Evolutionary conservation across 139 green algal species (phyloP).

Genomic region (Closterium sp.): DNA sequence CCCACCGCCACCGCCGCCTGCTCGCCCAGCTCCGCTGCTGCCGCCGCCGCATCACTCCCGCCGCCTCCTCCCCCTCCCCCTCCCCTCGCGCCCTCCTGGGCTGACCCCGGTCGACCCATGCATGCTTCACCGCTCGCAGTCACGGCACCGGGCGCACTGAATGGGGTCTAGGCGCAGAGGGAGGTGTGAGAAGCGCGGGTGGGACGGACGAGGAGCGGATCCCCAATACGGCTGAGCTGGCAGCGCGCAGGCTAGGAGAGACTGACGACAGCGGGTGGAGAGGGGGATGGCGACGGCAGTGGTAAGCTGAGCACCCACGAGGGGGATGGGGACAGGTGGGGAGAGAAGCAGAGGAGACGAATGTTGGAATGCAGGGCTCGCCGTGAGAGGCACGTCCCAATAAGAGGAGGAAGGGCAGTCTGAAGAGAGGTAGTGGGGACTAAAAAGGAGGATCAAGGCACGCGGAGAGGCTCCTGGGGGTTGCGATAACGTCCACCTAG

Average conservation of each 20-base stretch:
- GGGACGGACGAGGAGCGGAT: background rate
- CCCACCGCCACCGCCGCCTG: conserved; percentile 19
- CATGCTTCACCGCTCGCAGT: background rate
- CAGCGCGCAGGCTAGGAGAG: too few species aligned
- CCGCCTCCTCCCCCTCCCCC: background rate
- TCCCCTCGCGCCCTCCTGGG: background rate
- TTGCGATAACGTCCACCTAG: background rate
- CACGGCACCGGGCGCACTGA: background rate
- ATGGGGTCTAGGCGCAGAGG: background rate
- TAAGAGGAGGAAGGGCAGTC: background rate
- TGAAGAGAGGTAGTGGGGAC: background rate
- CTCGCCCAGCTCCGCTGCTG: conserved; percentile 11
- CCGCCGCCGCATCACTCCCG: background rate
- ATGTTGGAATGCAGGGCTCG: background rate
- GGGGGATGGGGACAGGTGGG: background rate
- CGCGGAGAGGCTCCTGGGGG: background rate
- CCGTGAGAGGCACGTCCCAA: background rate
- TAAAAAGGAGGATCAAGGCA: background rate
- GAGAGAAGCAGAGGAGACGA: background rate
- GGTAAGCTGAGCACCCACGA: background rate
- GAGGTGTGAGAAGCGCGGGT: background rate
- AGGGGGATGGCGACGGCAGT: too few species aligned
- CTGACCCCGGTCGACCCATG: background rate
- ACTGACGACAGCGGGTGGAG: too few species aligned
- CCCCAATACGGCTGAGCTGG: too few species aligned